A percentile compares a stretch with the other conserved stretches of the same genome.
These are phyloP conservation scores for Colletotrichum sp. DNA, from an alignment of 2,329 filamentous ascomycete species.

Conservation along the genomic window DNA sequence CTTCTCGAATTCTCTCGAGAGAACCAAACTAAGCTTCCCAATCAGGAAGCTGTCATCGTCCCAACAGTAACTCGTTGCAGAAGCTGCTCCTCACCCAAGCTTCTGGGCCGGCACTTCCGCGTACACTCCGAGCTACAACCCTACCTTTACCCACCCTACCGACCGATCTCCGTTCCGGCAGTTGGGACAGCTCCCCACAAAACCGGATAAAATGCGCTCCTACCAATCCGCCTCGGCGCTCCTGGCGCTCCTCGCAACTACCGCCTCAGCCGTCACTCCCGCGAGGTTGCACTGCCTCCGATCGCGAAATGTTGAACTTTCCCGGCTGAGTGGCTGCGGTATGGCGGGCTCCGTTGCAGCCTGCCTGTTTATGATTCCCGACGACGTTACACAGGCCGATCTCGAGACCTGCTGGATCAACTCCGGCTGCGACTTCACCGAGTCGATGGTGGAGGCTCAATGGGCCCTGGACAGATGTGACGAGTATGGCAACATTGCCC, in stretches of 20 bases:
- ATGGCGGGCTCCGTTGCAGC: slow-evolving; percentile 43
- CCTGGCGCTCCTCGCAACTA: slow-evolving; percentile 28
- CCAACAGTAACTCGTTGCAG: neutral
- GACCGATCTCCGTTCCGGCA: slow-evolving; percentile 1
- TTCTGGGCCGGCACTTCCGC: neutral
- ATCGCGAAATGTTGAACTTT: slow-evolving; percentile 42
- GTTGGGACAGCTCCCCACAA: slow-evolving; percentile 1
- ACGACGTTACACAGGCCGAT: slow-evolving; percentile 32
- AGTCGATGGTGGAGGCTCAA: slow-evolving; percentile 34
- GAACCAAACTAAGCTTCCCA: neutral
- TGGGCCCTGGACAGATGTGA: slow-evolving; percentile 36
- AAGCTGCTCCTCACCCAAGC: neutral
- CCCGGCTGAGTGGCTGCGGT: slow-evolving; percentile 47
- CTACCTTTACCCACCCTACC: neutral
- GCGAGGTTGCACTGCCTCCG: slow-evolving; percentile 43
- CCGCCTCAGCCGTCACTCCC: slow-evolving; percentile 32
- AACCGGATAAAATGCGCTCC: slow-evolving; percentile 14
- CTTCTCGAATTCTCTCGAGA: neutral
- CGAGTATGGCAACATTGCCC: neutral
- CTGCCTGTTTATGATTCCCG: slow-evolving; percentile 44
- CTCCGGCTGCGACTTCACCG: slow-evolving; percentile 37
- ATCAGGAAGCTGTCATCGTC: slow-evolving; percentile 4
- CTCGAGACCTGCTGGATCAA: slow-evolving; percentile 42
- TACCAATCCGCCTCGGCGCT: slow-evolving; percentile 11
- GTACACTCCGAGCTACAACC: neutral